phyloP scores from a whole-genome alignment of 768 basidiomycete species.

The Favolaschia claudopus region DNA sequence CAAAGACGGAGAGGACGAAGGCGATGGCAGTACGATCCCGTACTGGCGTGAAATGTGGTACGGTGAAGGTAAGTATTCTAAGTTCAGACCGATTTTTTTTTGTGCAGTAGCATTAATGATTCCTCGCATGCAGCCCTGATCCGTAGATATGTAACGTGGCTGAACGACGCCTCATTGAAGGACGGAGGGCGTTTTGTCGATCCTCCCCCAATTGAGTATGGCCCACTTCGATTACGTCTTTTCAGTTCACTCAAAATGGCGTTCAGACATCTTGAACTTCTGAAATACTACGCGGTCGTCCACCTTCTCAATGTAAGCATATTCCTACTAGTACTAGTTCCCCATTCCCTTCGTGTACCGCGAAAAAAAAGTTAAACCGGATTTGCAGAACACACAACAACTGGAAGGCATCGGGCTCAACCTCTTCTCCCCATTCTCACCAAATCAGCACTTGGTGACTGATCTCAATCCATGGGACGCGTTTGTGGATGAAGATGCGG shows the following conservation, averaged over 20 bases:
- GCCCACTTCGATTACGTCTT: neutral
- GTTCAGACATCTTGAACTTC: slow-evolving; percentile 1
- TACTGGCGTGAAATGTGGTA: slow-evolving; percentile 12
- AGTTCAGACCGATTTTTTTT: neutral
- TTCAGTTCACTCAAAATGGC: neutral
- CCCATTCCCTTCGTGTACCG: too few relatives aligned
- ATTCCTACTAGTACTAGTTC: neutral
- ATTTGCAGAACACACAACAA: slow-evolving; percentile 1
- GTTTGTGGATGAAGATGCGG: slow-evolving; percentile 1
- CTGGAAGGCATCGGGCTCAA: neutral
- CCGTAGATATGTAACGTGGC: slow-evolving; percentile 12
- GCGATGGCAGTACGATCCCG: too few relatives aligned
- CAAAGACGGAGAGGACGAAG: neutral
- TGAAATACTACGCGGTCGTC: slow-evolving; percentile 11
- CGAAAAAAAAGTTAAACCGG: too few relatives aligned
- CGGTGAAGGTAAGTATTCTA: neutral
- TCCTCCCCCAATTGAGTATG: slow-evolving; percentile 14
- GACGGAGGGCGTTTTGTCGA: slow-evolving; percentile 16
- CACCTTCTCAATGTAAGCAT: slow-evolving; percentile 11
- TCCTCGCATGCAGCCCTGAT: neutral
- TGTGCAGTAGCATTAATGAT: too few relatives aligned
- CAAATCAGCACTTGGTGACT: neutral
- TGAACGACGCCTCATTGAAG: slow-evolving; percentile 15
- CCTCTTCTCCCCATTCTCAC: slow-evolving; percentile 1
- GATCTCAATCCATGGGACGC: slow-evolving; percentile 1